Evolutionary conservation across 495 filamentous ascomycete genomes (phyloP).

Genomic region (Aspergillus funiculosus): DNA sequence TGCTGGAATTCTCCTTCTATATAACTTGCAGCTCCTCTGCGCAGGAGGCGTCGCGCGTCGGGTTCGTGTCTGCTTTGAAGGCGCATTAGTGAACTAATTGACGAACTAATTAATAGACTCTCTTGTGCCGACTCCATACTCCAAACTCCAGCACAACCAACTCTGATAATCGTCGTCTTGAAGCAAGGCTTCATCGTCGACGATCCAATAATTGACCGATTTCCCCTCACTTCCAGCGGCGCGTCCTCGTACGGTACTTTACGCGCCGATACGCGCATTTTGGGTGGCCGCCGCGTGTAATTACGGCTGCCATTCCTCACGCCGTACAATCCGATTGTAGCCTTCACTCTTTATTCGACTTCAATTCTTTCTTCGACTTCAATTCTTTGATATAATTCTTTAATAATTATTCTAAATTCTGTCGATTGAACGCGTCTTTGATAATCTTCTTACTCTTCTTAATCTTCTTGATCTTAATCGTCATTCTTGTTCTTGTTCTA

Average conservation of each 20-base stretch:
- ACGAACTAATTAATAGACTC: too few species aligned
- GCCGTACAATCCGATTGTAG: background rate
- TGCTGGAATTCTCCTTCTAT: slow-evolving; percentile 8
- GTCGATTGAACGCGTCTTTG: too few species aligned
- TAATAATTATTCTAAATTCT: too few species aligned
- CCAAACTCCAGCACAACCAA: too few species aligned
- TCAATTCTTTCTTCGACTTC: background rate
- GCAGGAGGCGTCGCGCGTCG: slow-evolving; percentile 12
- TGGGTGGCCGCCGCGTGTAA: background rate
- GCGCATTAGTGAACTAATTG: slow-evolving; percentile 1
- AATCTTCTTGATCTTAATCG: too few species aligned
- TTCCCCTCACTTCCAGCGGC: slow-evolving; percentile 14
- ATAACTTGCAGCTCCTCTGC: slow-evolving; percentile 7
- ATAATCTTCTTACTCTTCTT: too few species aligned
- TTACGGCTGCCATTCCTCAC: slow-evolving; percentile 1
- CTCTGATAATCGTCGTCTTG: too few species aligned
- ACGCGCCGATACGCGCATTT: slow-evolving; percentile 1
- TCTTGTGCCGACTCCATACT: too few species aligned
- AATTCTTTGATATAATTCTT: background rate
- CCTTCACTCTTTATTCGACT: background rate
- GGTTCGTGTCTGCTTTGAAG: slow-evolving; percentile 14
- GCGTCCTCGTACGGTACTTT: background rate
- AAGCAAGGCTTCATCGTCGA: slow-evolving; percentile 12
- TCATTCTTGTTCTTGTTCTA: too few species aligned
- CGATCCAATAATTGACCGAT: slow-evolving; percentile 9